A percentile compares a stretch with the other conserved stretches of the same genome.
These are phyloP conservation scores for Conidiobolus incongruus DNA, from an alignment of 371 early-diverging fungal genomes.

Conservation along the genomic window DNA sequence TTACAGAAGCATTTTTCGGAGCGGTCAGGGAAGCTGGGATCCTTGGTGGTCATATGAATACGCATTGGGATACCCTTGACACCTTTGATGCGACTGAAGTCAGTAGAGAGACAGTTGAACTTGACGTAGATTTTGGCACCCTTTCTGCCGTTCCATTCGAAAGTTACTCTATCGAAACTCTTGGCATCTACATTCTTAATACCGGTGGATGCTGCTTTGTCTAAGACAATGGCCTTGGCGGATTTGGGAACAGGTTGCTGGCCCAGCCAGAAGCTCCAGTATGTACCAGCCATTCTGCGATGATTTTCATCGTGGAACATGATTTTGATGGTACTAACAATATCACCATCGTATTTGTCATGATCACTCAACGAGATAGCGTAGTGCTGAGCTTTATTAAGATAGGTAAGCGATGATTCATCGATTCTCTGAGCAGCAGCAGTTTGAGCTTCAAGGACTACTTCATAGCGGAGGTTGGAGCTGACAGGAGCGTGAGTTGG, in stretches of 20 bases:
- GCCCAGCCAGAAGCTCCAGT: constrained; percentile 54
- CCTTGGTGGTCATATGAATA: constrained; percentile 18
- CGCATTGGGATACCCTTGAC: constrained; percentile 66
- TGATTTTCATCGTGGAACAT: constrained; percentile 55
- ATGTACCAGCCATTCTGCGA: constrained; percentile 32
- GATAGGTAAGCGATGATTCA: constrained; percentile 26
- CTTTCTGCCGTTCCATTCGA: constrained; percentile 43
- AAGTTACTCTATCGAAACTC: constrained; percentile 46
- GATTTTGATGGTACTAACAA: constrained; percentile 33
- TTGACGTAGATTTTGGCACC: constrained; percentile 45
- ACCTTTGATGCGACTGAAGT: constrained; percentile 62
- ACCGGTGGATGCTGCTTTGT: constrained; percentile 18
- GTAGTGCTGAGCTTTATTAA: constrained; percentile 40
- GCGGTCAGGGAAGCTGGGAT: not conserved
- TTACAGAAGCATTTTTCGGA: constrained; percentile 33
- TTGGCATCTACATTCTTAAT: constrained; percentile 22
- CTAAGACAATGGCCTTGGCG: constrained; percentile 33
- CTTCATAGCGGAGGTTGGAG: constrained; percentile 12
- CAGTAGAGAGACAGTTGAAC: constrained; percentile 61
- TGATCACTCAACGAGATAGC: constrained; percentile 21
- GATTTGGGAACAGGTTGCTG: constrained; percentile 35
- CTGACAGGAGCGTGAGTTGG: no score
- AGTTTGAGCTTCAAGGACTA: constrained; percentile 18
- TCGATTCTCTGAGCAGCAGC: constrained; percentile 27
- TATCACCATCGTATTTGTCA: constrained; percentile 14